phyloP scores from a whole-genome alignment of 768 basidiomycete genomes.

The Serendipita indica region DNA sequence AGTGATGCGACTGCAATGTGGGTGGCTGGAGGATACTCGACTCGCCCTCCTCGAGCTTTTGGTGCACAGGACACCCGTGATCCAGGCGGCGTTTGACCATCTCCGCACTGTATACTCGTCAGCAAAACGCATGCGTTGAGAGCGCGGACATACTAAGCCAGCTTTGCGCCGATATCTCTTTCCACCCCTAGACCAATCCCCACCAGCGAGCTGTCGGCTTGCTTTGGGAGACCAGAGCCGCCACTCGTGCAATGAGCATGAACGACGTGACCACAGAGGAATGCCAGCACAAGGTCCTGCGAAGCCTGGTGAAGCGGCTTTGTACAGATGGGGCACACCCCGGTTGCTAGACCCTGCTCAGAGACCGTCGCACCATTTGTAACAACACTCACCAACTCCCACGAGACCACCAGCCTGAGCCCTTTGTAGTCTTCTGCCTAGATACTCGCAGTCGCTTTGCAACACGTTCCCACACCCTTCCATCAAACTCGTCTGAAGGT shows the following conservation, averaged over 20 bases:
- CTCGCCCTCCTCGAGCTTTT: slow-evolving; percentile 40
- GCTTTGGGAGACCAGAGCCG: slow-evolving; percentile 44
- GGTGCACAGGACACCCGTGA: slow-evolving; percentile 68
- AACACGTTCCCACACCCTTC: slow-evolving; percentile 86
- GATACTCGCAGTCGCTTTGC: slow-evolving; percentile 61
- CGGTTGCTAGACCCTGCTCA: slow-evolving; percentile 34
- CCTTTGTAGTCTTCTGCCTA: slow-evolving; percentile 51
- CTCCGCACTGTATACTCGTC: slow-evolving; percentile 37
- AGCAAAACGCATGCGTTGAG: background rate
- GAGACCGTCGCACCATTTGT: background rate
- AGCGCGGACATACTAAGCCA: slow-evolving; percentile 53
- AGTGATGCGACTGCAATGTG: background rate
- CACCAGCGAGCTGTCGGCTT: slow-evolving; percentile 39
- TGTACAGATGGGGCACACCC: slow-evolving; percentile 51
- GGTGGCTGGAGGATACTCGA: background rate
- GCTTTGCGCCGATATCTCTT: slow-evolving; percentile 37
- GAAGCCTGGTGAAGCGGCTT: slow-evolving; percentile 42
- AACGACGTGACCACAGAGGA: slow-evolving; percentile 77
- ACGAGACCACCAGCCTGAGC: slow-evolving; percentile 74
- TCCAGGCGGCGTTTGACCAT: slow-evolving; percentile 47
- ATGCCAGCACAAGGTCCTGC: slow-evolving; percentile 52
- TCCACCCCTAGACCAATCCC: slow-evolving; percentile 27
- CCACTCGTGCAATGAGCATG: slow-evolving; percentile 68
- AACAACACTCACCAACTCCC: slow-evolving; percentile 42
- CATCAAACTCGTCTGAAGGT: slow-evolving; percentile 80